Percentiles rank a stretch among this genome's conserved stretches.
phyloP scores from a whole-genome alignment of 495 filamentous ascomycete species.

The Talaromyces stipitatus region DNA sequence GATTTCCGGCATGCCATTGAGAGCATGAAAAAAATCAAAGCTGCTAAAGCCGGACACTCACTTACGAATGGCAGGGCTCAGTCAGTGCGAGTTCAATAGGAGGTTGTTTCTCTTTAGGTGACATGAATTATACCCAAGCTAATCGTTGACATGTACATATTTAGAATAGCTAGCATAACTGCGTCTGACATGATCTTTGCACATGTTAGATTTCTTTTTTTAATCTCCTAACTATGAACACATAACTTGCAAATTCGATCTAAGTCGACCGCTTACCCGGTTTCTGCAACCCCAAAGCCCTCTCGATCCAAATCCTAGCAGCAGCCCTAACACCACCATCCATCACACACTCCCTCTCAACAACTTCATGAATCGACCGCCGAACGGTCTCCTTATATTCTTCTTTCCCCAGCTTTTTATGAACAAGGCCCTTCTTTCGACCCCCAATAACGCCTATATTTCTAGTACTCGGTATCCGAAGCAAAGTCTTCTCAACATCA shows the following conservation, averaged over 20 bases:
- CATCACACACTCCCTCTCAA: slow-evolving; percentile 31
- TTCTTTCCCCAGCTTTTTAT: slow-evolving; percentile 11
- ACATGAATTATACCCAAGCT: not conserved
- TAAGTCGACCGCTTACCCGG: not conserved
- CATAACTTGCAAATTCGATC: no score
- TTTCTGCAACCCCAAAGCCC: slow-evolving; percentile 28
- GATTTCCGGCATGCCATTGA: slow-evolving; percentile 26
- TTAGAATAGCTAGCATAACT: not conserved
- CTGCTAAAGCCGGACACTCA: not conserved
- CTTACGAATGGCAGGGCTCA: not conserved
- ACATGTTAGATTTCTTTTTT: not conserved
- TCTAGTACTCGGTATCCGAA: slow-evolving; percentile 84
- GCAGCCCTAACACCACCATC: slow-evolving; percentile 29
- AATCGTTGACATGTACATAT: not conserved
- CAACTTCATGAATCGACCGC: slow-evolving; percentile 20
- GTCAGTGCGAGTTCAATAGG: not conserved
- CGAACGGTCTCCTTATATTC: not conserved
- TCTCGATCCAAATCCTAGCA: slow-evolving; percentile 38
- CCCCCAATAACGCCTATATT: slow-evolving; percentile 75
- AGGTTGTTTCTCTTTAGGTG: not conserved
- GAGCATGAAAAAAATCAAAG: slow-evolving; percentile 21
- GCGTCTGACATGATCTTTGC: not conserved
- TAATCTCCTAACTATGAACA: not conserved
- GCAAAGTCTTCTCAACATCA: slow-evolving; percentile 66
- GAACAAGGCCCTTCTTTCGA: slow-evolving; percentile 10